These are phyloP conservation scores for Fusarium marasasianum DNA, from an alignment of 2,329 filamentous ascomycete genomes.

Conservation along the genomic window DNA sequence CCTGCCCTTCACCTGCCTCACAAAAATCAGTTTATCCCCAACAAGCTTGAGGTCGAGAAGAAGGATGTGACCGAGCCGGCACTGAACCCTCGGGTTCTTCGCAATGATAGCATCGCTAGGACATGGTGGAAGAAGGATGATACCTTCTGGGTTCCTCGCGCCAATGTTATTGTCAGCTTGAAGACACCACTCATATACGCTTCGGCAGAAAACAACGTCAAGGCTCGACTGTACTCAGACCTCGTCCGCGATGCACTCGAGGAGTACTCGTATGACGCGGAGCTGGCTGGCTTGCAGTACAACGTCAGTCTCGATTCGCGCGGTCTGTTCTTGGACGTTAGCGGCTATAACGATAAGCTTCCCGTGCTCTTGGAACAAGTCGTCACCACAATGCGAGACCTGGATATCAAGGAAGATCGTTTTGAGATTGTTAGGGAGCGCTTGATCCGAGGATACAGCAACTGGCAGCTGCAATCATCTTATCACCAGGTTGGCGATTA, in stretches of 20 bases:
- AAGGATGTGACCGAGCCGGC: constrained; percentile 78
- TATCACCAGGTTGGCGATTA: constrained; percentile 90
- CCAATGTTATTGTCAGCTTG: constrained; percentile 83
- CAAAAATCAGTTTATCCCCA: constrained; percentile 95
- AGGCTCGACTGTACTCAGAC: constrained; percentile 82
- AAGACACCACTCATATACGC: constrained; percentile 82
- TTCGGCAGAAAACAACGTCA: constrained; percentile 80
- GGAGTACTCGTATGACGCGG: constrained; percentile 95
- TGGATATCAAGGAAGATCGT: constrained; percentile 85
- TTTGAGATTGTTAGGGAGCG: constrained; percentile 94
- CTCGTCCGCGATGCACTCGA: constrained; percentile 88
- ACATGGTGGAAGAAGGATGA: constrained; percentile 99
- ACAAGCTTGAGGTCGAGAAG: constrained; percentile 92
- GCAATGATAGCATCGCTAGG: constrained; percentile 81
- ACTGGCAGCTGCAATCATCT: constrained; percentile 87
- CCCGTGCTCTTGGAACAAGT: constrained; percentile 91
- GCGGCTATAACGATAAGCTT: constrained; percentile 97
- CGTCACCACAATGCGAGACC: constrained; percentile 62
- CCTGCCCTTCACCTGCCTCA: constrained; percentile 85
- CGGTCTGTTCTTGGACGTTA: constrained; percentile 81
- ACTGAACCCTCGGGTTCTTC: constrained; percentile 80
- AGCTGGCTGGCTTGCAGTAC: constrained; percentile 89
- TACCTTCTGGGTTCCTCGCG: constrained; percentile 97
- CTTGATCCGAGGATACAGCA: constrained; percentile 74
- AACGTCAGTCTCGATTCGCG: constrained; percentile 75